Evolutionary conservation across 805 yeast species (phyloP).

Genomic region (Lipomyces oligophaga): DNA sequence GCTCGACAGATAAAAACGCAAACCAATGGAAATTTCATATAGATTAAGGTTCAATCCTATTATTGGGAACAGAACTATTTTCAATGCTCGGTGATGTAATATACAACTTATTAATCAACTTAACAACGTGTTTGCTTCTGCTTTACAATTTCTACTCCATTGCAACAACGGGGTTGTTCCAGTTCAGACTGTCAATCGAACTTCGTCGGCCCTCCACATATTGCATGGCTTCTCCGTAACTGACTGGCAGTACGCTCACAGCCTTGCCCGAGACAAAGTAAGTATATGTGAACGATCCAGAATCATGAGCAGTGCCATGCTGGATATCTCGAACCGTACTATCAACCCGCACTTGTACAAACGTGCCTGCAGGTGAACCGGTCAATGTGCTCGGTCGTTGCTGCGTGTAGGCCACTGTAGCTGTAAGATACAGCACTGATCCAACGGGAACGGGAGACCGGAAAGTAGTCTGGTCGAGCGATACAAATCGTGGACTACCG

Average conservation of each 20-base stretch:
- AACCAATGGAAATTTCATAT: too few relatives aligned
- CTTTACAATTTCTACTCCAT: too few relatives aligned
- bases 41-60: too few relatives aligned
- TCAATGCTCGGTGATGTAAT: too few relatives aligned
- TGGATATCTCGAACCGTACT: constrained; percentile 70
- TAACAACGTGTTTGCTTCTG: too few relatives aligned
- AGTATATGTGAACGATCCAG: constrained; percentile 86
- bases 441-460: constrained; percentile 96
- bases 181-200: constrained; percentile 49
- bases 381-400: constrained; percentile 22
- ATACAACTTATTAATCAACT: too few relatives aligned
- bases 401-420: constrained; percentile 74
- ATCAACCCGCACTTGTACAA: constrained; percentile 85
- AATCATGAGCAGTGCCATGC: constrained; percentile 56
- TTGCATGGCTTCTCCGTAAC: constrained; percentile 88
- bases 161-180: constrained; percentile 18
- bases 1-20: too few relatives aligned
- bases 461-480: constrained; percentile 87
- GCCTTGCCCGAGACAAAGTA: constrained; percentile 59
- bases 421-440: constrained; percentile 75
- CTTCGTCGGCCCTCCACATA: constrained; percentile 88
- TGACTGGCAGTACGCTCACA: constrained; percentile 76
- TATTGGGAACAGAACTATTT: too few relatives aligned
- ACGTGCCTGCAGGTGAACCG: constrained; percentile 52
- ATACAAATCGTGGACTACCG: constrained; percentile 81